Percentiles rank a stretch among this genome's conserved stretches.
phyloP scores from a whole-genome alignment of 495 filamentous ascomycete species.

The Cenococcum geophilum region DNA sequence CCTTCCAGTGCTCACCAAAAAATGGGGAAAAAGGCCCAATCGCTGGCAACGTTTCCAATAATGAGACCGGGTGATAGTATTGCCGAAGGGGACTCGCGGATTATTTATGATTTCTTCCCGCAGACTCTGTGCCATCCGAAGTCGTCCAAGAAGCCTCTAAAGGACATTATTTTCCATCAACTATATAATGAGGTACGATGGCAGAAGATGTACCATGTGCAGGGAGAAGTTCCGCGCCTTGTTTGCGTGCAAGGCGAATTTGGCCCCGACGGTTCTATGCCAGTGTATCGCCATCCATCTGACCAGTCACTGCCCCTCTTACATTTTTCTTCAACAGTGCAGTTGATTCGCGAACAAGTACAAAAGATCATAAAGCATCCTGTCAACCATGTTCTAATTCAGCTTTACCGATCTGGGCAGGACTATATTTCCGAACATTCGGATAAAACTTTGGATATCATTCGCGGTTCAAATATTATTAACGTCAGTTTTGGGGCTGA shows the following conservation, averaged over 20 bases:
- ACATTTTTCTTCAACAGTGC: conserved; percentile 66
- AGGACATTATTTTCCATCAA: conserved; percentile 54
- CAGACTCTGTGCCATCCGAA: conserved; percentile 31
- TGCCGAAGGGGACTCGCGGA: conserved; percentile 73
- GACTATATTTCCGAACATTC: conserved; percentile 96
- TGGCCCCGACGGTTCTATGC: conserved; percentile 66
- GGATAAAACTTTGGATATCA: conserved; percentile 94
- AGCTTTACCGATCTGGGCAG: conserved; percentile 83
- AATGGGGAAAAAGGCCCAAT: conserved; percentile 22
- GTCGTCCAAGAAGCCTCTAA: conserved; percentile 18
- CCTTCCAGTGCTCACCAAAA: neutral
- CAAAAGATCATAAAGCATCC: conserved; percentile 69
- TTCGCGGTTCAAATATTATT: conserved; percentile 70
- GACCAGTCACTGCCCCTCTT: conserved; percentile 80
- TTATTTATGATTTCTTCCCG: conserved; percentile 63
- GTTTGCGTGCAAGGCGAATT: conserved; percentile 81
- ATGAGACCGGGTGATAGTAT: conserved; percentile 45
- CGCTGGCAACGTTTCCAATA: conserved; percentile 30
- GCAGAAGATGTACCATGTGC: conserved; percentile 88
- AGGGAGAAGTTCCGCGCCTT: conserved; percentile 88
- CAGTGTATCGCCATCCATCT: conserved; percentile 88
- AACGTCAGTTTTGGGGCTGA: conserved; percentile 91
- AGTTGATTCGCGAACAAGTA: conserved; percentile 57
- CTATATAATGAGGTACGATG: conserved; percentile 73
- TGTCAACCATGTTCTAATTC: conserved; percentile 88